These are phyloP conservation scores for Suhomyces ambrosiae DNA, from an alignment of 1,139 yeast genomes.

Conservation along the genomic window DNA sequence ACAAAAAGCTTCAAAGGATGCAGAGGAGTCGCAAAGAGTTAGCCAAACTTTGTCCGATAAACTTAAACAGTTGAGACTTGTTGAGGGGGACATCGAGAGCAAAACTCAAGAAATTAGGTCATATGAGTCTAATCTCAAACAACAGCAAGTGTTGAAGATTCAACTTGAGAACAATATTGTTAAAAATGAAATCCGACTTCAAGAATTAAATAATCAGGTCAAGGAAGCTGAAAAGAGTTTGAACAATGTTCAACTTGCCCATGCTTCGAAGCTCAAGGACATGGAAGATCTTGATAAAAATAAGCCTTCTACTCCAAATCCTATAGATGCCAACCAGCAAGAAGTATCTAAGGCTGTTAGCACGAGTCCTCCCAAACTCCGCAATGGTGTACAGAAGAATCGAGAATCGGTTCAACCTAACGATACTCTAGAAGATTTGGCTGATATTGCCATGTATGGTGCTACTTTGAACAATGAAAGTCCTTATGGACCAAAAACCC, in stretches of 20 bases:
- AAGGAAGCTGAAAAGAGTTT: conserved; percentile 7
- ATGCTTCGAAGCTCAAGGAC: conserved; percentile 4
- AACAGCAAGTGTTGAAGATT: conserved; percentile 25
- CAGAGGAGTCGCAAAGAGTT: conserved; percentile 4
- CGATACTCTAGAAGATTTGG: conserved; percentile 44
- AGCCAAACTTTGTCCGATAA: conserved; percentile 14
- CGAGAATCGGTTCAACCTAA: conserved; percentile 10
- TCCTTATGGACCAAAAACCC: conserved; percentile 1
- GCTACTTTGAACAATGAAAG: conserved; percentile 34
- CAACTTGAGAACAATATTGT: conserved; percentile 23
- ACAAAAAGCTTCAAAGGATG: neutral
- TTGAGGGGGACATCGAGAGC: conserved; percentile 25
- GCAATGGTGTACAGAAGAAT: neutral
- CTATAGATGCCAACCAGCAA: neutral
- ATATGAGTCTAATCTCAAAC: conserved; percentile 24
- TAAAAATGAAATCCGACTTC: conserved; percentile 18
- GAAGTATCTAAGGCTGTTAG: neutral
- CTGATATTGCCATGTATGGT: conserved; percentile 48
- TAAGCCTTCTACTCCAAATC: neutral
- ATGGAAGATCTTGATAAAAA: neutral
- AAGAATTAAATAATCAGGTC: conserved; percentile 15
- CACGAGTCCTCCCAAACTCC: neutral
- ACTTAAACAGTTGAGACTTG: conserved; percentile 20
- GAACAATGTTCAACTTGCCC: conserved; percentile 2
- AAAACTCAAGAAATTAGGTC: conserved; percentile 24